phyloP scores from a whole-genome alignment of 306 rosid genomes.

The Castanea mollissima region DNA sequence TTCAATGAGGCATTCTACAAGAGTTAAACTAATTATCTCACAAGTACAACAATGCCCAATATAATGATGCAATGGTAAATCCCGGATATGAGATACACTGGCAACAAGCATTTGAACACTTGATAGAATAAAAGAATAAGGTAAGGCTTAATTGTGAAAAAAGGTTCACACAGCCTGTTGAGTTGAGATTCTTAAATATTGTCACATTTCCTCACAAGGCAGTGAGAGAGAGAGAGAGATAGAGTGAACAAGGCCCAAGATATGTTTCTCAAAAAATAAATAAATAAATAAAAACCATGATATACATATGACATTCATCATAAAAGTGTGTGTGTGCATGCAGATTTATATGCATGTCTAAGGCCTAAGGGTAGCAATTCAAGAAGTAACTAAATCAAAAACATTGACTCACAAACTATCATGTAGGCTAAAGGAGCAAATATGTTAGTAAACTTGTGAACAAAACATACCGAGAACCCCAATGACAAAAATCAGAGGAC shows the following conservation, averaged over 20 bases:
- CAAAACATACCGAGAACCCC: constrained; percentile 84
- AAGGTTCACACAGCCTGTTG: neutral
- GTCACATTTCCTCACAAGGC: neutral
- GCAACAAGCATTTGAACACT: neutral
- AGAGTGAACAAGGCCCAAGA: neutral
- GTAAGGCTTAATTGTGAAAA: neutral
- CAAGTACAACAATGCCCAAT: neutral
- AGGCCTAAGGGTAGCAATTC: neutral
- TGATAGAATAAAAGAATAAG: neutral
- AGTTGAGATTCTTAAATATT: neutral
- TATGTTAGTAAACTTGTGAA: constrained; percentile 4
- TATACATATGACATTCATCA: neutral
- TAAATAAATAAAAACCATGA: too few species aligned
- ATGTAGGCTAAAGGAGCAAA: neutral
- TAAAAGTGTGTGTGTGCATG: neutral
- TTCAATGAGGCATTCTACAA: neutral
- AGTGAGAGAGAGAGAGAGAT: neutral
- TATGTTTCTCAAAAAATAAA: too few species aligned
- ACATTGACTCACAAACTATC: neutral
- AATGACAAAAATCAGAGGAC: constrained; percentile 96
- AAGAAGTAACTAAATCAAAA: neutral
- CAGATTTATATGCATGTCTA: neutral
- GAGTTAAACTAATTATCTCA: neutral
- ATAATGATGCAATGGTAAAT: neutral
- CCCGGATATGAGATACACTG: neutral